Evolutionary conservation across 75 land plant genomes (phyloP).

Genomic region (Pinus albicaulis): DNA sequence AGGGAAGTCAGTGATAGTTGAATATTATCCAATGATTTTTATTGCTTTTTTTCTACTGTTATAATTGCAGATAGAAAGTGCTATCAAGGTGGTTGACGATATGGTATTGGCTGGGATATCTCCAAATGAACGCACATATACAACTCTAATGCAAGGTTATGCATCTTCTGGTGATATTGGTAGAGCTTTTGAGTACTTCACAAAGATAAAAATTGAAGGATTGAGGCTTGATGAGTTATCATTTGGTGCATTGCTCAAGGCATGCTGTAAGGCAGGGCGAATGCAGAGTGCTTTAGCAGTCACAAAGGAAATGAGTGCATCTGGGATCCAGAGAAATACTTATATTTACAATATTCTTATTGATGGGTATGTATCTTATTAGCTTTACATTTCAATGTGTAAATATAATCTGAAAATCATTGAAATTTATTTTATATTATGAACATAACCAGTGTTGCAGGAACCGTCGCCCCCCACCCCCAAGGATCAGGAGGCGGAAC

Average conservation of each 20-base stretch:
- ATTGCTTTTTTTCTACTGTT: neutral
- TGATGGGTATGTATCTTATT: constrained; percentile 74
- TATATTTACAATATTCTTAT: constrained; percentile 88
- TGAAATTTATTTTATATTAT: neutral
- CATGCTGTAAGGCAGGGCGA: constrained; percentile 96
- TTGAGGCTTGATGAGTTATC: constrained; percentile 69
- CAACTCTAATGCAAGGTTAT: constrained; percentile 97
- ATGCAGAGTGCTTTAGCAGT: constrained; percentile 98
- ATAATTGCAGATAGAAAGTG: constrained; percentile 76
- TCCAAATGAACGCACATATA: constrained; percentile 91
- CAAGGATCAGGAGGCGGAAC: no score
- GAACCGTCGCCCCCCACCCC: no score
- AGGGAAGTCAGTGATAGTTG: neutral
- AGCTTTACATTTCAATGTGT: neutral
- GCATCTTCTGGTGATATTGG: constrained; percentile 90
- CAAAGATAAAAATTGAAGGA: constrained; percentile 75
- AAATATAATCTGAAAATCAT: neutral
- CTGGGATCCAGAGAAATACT: constrained; percentile 63
- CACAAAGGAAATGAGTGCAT: constrained; percentile 77
- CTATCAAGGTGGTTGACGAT: constrained; percentile 69
- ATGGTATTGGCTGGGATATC: constrained; percentile 73
- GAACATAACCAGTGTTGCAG: no score
- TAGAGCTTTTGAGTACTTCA: constrained; percentile 89
- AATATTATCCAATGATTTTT: neutral
- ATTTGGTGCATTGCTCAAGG: constrained; percentile 88